Conservation (phyloP, 192 early-diverging fungal species). For the Coemansia sp. region DNA sequence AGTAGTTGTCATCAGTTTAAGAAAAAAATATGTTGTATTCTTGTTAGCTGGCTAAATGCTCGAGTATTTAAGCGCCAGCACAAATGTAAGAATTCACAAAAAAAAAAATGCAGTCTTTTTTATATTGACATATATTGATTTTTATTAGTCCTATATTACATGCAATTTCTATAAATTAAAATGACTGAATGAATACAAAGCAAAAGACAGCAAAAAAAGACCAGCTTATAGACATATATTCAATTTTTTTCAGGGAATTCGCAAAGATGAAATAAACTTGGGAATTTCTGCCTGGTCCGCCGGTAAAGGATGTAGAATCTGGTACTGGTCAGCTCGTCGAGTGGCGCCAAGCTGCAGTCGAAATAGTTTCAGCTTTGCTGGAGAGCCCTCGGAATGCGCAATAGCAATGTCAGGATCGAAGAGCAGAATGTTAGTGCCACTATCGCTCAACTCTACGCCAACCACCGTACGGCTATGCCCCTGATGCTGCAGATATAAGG, state of each 20-base stretch:
- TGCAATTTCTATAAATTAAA: too few species aligned
- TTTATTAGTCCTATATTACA: too few species aligned
- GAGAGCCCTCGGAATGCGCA: background rate
- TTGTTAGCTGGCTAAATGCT: too few species aligned
- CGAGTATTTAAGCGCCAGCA: too few species aligned
- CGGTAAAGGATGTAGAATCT: slow-evolving; percentile 25
- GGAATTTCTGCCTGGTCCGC: slow-evolving; percentile 5
- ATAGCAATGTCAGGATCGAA: slow-evolving; percentile 59
- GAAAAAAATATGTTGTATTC: too few species aligned
- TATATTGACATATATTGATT: too few species aligned
- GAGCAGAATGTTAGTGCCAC: slow-evolving; percentile 53
- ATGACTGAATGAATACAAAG: too few species aligned
- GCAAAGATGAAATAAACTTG: slow-evolving; percentile 7
- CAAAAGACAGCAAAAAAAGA: too few species aligned
- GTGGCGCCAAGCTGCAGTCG: slow-evolving; percentile 8
- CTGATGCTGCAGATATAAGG: slow-evolving; percentile 70
- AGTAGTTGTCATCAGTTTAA: too few species aligned
- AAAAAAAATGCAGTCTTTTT: too few species aligned
- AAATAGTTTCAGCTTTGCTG: slow-evolving; percentile 6
- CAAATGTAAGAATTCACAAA: too few species aligned
- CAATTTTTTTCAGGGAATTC: slow-evolving; percentile 5
- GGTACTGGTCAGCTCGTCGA: slow-evolving; percentile 18
- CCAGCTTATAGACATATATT: too few species aligned
- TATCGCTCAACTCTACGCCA: slow-evolving; percentile 57
- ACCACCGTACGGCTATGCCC: slow-evolving; percentile 68